phyloP scores from a whole-genome alignment of 2,329 filamentous ascomycete species.

The Xenosphaeropsis pyriputrescens region DNA sequence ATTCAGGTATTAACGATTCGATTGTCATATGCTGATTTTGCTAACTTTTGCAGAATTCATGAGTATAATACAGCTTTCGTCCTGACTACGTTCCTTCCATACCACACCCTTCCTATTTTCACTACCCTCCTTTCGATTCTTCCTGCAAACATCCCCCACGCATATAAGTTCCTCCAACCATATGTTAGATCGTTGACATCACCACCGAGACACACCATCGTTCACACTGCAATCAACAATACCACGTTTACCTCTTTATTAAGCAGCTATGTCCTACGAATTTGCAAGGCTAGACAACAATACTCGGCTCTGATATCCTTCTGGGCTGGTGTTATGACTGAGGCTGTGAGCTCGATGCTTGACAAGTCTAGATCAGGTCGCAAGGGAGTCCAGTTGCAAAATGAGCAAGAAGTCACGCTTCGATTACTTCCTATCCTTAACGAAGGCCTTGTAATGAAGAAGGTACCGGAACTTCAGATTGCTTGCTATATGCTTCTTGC shows the following conservation, averaged over 20 bases:
- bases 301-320: slow-evolving; percentile 72
- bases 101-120: slow-evolving; percentile 78
- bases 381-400: slow-evolving; percentile 60
- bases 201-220: slow-evolving; percentile 67
- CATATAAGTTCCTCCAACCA: slow-evolving; percentile 73
- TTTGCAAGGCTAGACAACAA: slow-evolving; percentile 56
- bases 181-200: slow-evolving; percentile 67
- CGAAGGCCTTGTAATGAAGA: slow-evolving; percentile 61
- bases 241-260: slow-evolving; percentile 60
- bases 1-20: slow-evolving; percentile 50
- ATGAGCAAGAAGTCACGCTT: slow-evolving; percentile 64
- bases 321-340: slow-evolving; percentile 79
- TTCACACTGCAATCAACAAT: slow-evolving; percentile 72
- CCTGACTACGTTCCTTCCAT: slow-evolving; percentile 80
- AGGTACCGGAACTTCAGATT: slow-evolving; percentile 65
- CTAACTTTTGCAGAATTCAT: slow-evolving; percentile 49
- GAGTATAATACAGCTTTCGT: slow-evolving; percentile 73
- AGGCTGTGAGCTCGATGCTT: slow-evolving; percentile 71
- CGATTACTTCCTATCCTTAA: slow-evolving; percentile 57
- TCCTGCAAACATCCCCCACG: slow-evolving; percentile 55
- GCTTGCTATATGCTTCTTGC: slow-evolving; percentile 86
- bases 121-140: slow-evolving; percentile 77
- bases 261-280: slow-evolving; percentile 65
- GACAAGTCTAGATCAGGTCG: slow-evolving; percentile 66
- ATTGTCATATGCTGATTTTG: neutral